These are phyloP conservation scores for Persicaria maculosa DNA, from an alignment of 148 eudicot species.

Conservation along the genomic window DNA sequence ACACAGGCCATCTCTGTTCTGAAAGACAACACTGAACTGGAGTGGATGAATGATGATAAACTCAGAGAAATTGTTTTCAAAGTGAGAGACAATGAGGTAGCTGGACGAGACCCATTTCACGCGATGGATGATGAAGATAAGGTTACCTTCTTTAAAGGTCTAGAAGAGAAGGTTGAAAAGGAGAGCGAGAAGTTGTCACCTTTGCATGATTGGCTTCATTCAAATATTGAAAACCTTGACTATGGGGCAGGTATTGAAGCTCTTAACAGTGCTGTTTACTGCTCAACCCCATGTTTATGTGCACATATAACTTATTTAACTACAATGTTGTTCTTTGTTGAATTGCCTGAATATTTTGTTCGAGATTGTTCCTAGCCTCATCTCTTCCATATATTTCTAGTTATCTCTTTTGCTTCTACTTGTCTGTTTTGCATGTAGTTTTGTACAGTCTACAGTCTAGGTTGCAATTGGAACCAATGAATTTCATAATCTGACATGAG, in stretches of 20 bases:
- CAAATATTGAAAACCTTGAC: constrained; percentile 87
- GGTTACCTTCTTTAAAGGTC: constrained; percentile 57
- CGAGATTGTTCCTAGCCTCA: neutral
- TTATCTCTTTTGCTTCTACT: neutral
- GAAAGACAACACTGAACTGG: constrained; percentile 48
- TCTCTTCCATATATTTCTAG: constrained; percentile 4
- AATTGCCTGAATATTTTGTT: neutral
- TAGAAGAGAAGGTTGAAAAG: constrained; percentile 66
- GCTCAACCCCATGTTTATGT: neutral
- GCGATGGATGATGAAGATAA: constrained; percentile 75
- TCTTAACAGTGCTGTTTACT: neutral
- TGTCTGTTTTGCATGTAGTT: neutral
- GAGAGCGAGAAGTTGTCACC: constrained; percentile 48
- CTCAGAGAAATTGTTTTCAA: constrained; percentile 80
- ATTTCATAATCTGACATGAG: neutral
- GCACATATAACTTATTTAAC: neutral
- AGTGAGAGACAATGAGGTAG: constrained; percentile 87
- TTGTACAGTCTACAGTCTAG: neutral
- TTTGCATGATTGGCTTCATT: constrained; percentile 75
- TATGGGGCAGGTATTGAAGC: constrained; percentile 80
- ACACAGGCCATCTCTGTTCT: constrained; percentile 23
- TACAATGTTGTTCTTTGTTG: neutral
- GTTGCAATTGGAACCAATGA: neutral
- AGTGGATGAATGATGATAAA: constrained; percentile 89
- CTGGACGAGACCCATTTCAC: constrained; percentile 80